phyloP scores from a whole-genome alignment of 192 early-diverging fungal species.

The Chytriomyces sp. region DNA sequence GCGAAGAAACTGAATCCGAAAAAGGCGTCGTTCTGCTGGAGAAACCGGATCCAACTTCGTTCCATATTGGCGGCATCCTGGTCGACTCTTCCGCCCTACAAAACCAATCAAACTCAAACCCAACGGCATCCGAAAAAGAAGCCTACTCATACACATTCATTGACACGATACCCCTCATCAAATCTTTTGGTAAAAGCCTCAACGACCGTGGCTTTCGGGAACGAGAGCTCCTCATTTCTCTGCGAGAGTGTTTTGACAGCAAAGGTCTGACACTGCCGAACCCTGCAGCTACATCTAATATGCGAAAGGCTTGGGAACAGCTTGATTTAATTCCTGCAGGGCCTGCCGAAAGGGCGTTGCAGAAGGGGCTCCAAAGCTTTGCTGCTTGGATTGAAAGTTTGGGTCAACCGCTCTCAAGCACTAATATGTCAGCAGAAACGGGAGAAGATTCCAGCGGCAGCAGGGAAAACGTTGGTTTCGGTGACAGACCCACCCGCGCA shows the following conservation, averaged over 20 bases:
- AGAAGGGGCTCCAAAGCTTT: conserved; percentile 9
- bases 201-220: conserved; percentile 27
- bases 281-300: background rate
- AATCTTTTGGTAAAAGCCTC: background rate
- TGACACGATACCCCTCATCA: conserved; percentile 14
- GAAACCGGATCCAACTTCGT: no score
- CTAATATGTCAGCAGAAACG: background rate
- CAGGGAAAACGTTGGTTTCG: background rate
- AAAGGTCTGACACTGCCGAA: background rate
- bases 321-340: background rate
- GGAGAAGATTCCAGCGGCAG: background rate
- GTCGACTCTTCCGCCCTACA: no score
- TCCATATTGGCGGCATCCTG: no score
- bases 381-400: conserved; percentile 12
- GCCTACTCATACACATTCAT: conserved; percentile 9
- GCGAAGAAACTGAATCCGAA: no score
- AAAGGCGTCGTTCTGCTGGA: no score
- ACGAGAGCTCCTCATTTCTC: conserved; percentile 9
- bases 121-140: no score
- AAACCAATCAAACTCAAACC: no score
- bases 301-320: background rate
- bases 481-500: background rate
- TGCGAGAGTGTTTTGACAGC: conserved; percentile 2
- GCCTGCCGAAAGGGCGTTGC: background rate
- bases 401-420: background rate